Evolutionary conservation across 768 basidiomycete genomes (phyloP), one percentile per base, ranked within the genome.

Genomic region (Sporobolomyces pararoseus): DNA sequence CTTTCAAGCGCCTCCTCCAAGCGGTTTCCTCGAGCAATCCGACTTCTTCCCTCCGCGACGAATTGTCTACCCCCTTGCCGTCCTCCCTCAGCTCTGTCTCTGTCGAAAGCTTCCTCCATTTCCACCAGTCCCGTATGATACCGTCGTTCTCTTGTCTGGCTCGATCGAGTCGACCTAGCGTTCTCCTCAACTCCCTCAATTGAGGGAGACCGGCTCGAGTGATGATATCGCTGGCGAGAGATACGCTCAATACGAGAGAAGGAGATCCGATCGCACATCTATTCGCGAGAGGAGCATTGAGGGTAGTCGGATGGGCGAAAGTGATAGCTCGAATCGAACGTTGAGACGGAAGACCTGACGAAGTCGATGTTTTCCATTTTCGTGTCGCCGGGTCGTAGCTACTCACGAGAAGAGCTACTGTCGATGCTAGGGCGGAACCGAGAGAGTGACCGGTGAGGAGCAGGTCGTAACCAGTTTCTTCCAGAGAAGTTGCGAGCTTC

Each of bases 271-370:
- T 12, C 6, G 69, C 49, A 31, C 49, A 52, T 5, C 63, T 57
- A 6, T 16, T 46, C 2, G 73, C 62, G 54, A 74, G 69, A 1
- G 58, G 35, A 5, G 23, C 42, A 53, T 67, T 66, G 53, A 70
- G 44, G 2, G 69, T 70, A n/a, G 69, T 64, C 17, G 73, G 73
- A 34, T 74, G 73, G 1, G 73, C 73, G 50, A 74, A 71, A 35
- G 58, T 62, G 27, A 74, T 44, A 0, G 69, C 65, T 23, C 66
- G 57, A n/a, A 70, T 7, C 2, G 66, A 53, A 1, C 69, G 65
- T 10, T 16, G 19, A 17, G 17, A 4, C 0, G 42, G 51, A 0
- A 58, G 63, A 17, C 32, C 44, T 13, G 62, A 69, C 37, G 2
- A 0, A 4, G 47, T 10, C 16, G 55, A 53, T 21, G 51, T 47